Evolutionary conservation across 768 basidiomycete genomes (phyloP), one percentile per base, ranked within the genome.

Genomic region (Tylopilus sp.): DNA sequence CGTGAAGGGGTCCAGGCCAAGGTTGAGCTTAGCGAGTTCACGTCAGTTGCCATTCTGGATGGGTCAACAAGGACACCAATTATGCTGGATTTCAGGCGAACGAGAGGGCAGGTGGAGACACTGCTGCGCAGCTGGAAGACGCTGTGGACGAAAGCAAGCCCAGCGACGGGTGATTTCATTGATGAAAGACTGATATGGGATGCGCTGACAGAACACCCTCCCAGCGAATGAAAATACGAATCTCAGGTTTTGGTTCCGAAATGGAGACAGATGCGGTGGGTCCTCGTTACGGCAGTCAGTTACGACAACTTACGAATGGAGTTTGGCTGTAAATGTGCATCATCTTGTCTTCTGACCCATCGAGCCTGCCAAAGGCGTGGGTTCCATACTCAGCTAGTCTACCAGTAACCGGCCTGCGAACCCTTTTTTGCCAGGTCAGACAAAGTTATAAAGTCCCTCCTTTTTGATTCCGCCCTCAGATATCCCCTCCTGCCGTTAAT

Each of bases 381-480:
- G 60, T 65, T 49, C 63, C 56, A 63, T 67, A 62, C 55, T 50
- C 52, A 60, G 64, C 40, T 60, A 56, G 64, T 51, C 55, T 40
- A 35, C 56, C 53, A 53, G 50, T 62, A 56, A 18, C 57, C 60
- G 52, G 48, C 33, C 50, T 55, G 53, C 52, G 51, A 62, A 60
- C 50, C 61, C 51, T 40, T 63, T 52, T 60, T 55, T 38, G 38
- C 50, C 42, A 63, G 30, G 42, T 52, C 36, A 50, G 43, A 66
- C 65, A 68, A 66, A 46, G 65, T 67, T 67, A 69, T 69, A 69
- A 67, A 67, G 48, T 50, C 52, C 51, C 54, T 50, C 51, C 12
- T 53, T 28, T 47, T 47, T 46, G 33, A 35, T 47, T 47, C 51
- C 43, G 23, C 23, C 41, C 44, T 41, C 22, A n/a, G n/a, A n/a